Percentiles rank a stretch among this genome's conserved stretches.
phyloP scores from a whole-genome alignment of 768 basidiomycete genomes.

The Rossbeevera mucosa region DNA sequence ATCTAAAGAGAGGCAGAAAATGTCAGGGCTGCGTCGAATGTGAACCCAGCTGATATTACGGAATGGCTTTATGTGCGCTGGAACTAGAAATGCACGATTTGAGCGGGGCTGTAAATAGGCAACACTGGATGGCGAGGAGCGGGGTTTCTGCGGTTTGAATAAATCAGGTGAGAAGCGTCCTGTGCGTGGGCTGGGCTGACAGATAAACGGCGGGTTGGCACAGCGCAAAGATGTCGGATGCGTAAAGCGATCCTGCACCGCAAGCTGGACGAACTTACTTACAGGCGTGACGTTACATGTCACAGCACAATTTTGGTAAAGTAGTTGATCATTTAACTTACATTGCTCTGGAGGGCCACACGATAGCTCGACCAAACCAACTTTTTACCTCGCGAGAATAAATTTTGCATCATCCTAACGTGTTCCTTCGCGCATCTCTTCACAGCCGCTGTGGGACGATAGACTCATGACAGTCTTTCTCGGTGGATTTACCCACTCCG shows the following conservation, averaged over 20 bases:
- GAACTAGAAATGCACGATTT: slow-evolving; percentile 6
- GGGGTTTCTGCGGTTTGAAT: slow-evolving; percentile 10
- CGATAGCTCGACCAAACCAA: slow-evolving; percentile 10
- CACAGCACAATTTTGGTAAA: slow-evolving; percentile 30
- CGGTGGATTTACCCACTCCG: neutral
- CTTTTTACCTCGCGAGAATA: neutral
- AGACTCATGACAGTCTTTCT: neutral
- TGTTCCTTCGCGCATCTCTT: neutral
- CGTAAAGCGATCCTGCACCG: slow-evolving; percentile 25
- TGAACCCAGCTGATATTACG: slow-evolving; percentile 6
- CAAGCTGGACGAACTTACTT: slow-evolving; percentile 34
- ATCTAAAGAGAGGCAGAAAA: slow-evolving; percentile 14
- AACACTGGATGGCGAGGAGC: slow-evolving; percentile 1
- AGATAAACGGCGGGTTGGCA: slow-evolving; percentile 7
- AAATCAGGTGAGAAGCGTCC: slow-evolving; percentile 11
- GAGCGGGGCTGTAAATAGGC: slow-evolving; percentile 10
- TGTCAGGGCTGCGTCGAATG: slow-evolving; percentile 7
- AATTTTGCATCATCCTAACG: neutral
- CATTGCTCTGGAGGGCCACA: slow-evolving; percentile 20
- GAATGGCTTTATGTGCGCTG: neutral
- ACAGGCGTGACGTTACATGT: slow-evolving; percentile 35
- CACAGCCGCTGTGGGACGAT: neutral
- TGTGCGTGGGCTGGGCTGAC: slow-evolving; percentile 1
- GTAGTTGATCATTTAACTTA: slow-evolving; percentile 26
- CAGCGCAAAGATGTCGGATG: slow-evolving; percentile 19